Percentiles rank a stretch among this genome's conserved stretches.
Evolutionary conservation across 2,329 filamentous ascomycete genomes (phyloP).

Genomic region (Boeremia exigua): DNA sequence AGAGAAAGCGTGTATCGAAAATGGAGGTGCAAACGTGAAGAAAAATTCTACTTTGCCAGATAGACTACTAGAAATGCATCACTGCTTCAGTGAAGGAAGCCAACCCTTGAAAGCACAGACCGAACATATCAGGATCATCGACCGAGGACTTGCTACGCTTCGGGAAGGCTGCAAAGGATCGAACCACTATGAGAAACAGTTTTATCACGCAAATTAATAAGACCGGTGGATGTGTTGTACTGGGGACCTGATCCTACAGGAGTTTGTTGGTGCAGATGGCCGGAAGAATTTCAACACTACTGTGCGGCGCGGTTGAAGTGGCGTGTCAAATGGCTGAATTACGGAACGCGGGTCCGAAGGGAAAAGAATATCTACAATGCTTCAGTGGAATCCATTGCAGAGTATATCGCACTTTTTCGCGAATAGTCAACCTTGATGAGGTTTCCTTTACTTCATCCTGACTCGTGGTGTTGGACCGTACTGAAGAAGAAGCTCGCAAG

Average conservation of each 20-base stretch:
- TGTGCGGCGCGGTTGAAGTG: background rate
- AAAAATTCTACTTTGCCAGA: background rate
- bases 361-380: background rate
- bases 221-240: background rate
- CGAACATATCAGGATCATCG: background rate
- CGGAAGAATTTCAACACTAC: conserved; percentile 2
- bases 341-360: background rate
- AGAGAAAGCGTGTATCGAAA: background rate
- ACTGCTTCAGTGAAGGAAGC: background rate
- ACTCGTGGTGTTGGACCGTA: too few relatives aligned
- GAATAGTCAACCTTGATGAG: too few relatives aligned
- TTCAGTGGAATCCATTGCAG: too few relatives aligned
- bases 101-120: background rate
- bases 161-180: background rate
- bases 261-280: background rate
- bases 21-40: background rate
- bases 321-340: background rate
- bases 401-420: too few relatives aligned
- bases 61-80: background rate
- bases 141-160: background rate
- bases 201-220: background rate
- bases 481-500: too few relatives aligned
- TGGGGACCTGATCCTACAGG: conserved; percentile 2
- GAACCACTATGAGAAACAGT: background rate
- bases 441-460: too few relatives aligned